phyloP scores from a whole-genome alignment of 2,329 filamentous ascomycete genomes.

The Ophiosphaerella narmari region DNA sequence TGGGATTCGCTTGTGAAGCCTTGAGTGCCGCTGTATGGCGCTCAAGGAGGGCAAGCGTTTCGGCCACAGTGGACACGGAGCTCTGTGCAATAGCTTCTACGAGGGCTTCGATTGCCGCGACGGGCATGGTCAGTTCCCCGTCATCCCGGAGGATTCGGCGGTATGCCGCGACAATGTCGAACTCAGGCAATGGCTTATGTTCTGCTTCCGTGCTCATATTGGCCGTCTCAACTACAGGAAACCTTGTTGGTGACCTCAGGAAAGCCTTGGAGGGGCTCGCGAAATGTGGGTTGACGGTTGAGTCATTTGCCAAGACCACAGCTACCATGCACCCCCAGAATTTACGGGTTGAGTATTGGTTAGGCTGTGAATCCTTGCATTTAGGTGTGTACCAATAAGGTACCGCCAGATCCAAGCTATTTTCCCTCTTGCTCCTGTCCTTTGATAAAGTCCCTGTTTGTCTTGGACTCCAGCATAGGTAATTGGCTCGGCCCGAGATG shows the following conservation, averaged over 20 bases:
- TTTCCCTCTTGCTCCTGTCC: too few species aligned
- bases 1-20: constrained; percentile 79
- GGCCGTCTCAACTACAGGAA: constrained; percentile 5
- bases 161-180: constrained; percentile 68
- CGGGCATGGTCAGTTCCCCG: constrained; percentile 88
- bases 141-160: constrained; percentile 68
- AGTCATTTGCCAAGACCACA: constrained; percentile 19
- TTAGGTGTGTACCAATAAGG: too few species aligned
- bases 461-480: too few species aligned
- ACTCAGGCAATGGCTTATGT: constrained; percentile 28
- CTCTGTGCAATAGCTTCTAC: constrained; percentile 83
- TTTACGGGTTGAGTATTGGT: too few species aligned
- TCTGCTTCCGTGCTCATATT: constrained; percentile 32
- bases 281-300: constrained; percentile 7
- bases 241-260: constrained; percentile 4
- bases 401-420: too few species aligned
- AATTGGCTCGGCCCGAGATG: too few species aligned
- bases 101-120: constrained; percentile 90
- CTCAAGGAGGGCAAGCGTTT: constrained; percentile 86
- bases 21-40: constrained; percentile 79
- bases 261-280: constrained; percentile 26
- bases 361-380: too few species aligned
- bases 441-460: too few species aligned
- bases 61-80: constrained; percentile 84
- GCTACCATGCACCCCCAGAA: constrained; percentile 1